Evolutionary conservation across 2,329 filamentous ascomycete genomes (phyloP), one percentile per base, ranked within the genome.

Genomic region (Colletotrichum higginsianum): DNA sequence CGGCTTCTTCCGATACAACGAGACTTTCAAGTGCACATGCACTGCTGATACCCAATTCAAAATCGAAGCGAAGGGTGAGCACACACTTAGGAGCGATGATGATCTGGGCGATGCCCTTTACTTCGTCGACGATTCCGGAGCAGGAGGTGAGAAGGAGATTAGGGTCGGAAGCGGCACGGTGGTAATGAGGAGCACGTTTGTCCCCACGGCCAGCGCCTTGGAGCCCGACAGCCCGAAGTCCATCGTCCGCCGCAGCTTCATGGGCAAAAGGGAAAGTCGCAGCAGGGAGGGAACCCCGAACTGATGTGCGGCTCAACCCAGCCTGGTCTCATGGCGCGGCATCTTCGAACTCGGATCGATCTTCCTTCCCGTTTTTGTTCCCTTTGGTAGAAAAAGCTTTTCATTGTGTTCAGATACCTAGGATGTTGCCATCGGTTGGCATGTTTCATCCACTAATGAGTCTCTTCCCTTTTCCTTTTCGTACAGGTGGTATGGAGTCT

Each of bases 31-130:
- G 78, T 87, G 93, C 26, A 85, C 87, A 13, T 97, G 95, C 82
- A 89, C 92, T 0, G 91, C 96, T 2, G 96, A 98, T 76, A 87
- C 93, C 26, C 91, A 94, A 78, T 98, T 98, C 88, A 93, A 94
- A 80, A 80, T 99, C 73, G 89, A 93, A 74, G 95, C 95, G 73
- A 95, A 95, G 79, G 93, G 95, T 76, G 94, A 98, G 78, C 90
- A 93, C 77, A 93, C 91, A 0, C 96, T 98, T 78, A 93, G 94
- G 62, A 92, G 91, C 69, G 94, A 97, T 79, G 92, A 95, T 67
- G 89, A 92, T 71, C 87, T 99, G 0, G 96, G 96, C 64, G 95
- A 98, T 78, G 90, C 90, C 6, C 80, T 93, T n/a, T 97, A 98
- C 84, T 95, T 97, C 79, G 90, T 99, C n/a, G 94, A 96, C 74